phyloP scores from a whole-genome alignment of 257 asterid species.

The Ocimum tenuiflorum region DNA sequence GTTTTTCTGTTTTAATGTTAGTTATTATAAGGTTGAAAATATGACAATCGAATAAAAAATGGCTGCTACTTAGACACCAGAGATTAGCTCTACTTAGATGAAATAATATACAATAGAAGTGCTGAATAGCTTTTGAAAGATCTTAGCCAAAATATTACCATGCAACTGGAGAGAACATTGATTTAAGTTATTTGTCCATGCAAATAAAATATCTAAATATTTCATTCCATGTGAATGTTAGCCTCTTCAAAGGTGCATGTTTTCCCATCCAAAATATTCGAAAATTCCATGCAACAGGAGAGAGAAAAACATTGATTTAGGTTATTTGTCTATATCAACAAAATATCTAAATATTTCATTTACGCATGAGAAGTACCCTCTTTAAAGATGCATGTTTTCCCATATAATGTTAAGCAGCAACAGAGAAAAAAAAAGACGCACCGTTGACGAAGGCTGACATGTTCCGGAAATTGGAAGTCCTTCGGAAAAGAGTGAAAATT shows the following conservation, averaged over 20 bases:
- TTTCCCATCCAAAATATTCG: neutral
- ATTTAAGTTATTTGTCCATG: neutral
- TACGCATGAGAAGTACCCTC: neutral
- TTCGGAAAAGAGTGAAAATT: conserved; percentile 79
- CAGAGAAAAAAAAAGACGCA: conserved; percentile 22
- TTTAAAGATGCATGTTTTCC: conserved; percentile 1
- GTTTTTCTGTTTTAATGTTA: neutral
- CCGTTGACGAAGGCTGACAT: conserved; percentile 84
- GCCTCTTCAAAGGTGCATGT: conserved; percentile 1
- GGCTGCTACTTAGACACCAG: neutral
- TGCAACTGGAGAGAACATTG: neutral
- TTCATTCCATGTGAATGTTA: neutral
- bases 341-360: neutral
- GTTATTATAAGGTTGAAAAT: neutral
- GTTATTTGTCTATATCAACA: neutral
- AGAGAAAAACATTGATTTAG: neutral
- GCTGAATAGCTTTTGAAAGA: neutral
- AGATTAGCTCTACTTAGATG: neutral
- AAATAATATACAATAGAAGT: neutral
- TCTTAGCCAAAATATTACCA: neutral
- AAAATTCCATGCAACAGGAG: neutral
- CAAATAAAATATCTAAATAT: neutral
- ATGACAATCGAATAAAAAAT: neutral
- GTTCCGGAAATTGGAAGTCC: conserved; percentile 63
- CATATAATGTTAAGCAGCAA: conserved; percentile 7